Evolutionary conservation across 768 basidiomycete genomes (phyloP), one percentile per base, ranked within the genome.

Genomic region (Termitomyces sp.): DNA sequence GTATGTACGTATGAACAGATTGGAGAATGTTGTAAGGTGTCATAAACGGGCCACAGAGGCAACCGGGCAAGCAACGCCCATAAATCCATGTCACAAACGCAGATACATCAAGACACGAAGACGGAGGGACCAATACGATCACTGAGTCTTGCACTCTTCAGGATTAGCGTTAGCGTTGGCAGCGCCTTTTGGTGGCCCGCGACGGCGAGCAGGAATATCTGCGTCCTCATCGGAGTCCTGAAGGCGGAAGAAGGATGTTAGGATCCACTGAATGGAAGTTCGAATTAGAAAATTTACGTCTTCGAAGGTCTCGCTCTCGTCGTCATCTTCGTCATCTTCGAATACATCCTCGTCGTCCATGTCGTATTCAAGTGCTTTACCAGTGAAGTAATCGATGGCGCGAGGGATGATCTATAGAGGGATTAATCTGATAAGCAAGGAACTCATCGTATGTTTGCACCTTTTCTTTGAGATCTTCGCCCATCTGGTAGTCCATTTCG

Each of bases 401-500:
- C 90, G 90, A 55, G 96, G 95, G 59, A 99, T 92, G 68, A 98
- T 82, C 92, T 96, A 10, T 63, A 2, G 50, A 8, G 37, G 20
- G 10, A 29, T 41, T 10, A 42, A 37, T 44, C 41, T 22, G 50
- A 22, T 22, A 27, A 32, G 14, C 29, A 10, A n/a, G 52, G 22
- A 9, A 13, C 18, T 46, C 20, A 31, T 6, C 20, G 31, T 26
- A 60, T 37, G 46, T n/a, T 69, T 74, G 6, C 52, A 90, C 92
- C 80, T 94, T 92, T 71, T 98, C 96, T 76, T 98, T 98, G 65
- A 98, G 77, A 75, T 98, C 95, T 77, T 98, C 96, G 44, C 96
- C 95, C 65, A 99, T 88, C 77, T 98, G 95, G 70, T 98, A 98
- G 73, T 99, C 96, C 60, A 94, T 79, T 79, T 98, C 96, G 52